phyloP scores from a whole-genome alignment of 2,329 filamentous ascomycete species.

The Fusarium foetens region DNA sequence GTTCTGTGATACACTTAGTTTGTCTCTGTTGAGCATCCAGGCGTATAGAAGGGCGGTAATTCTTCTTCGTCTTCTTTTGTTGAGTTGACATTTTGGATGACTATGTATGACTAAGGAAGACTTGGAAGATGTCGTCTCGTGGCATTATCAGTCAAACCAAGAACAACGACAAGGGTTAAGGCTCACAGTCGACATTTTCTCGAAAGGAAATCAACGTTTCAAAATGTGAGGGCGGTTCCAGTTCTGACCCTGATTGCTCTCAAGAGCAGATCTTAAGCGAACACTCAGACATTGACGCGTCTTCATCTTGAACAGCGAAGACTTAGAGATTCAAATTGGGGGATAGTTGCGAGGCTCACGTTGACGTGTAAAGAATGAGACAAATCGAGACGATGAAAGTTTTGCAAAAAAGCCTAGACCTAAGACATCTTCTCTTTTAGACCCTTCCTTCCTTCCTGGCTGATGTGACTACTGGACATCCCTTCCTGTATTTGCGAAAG shows the following conservation, averaged over 20 bases:
- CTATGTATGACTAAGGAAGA: not conserved
- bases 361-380: conserved; percentile 12
- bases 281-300: not conserved
- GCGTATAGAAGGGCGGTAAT: not conserved
- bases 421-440: conserved; percentile 1
- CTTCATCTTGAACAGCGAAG: not conserved
- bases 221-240: not conserved
- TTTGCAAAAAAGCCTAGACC: conserved; percentile 1
- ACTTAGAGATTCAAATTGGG: not conserved
- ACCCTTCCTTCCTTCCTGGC: not conserved
- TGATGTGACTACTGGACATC: not conserved
- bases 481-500: not conserved
- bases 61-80: not conserved
- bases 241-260: too few relatives aligned
- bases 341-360: conserved; percentile 24
- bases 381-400: conserved; percentile 2
- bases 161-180: not conserved
- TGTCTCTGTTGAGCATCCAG: not conserved
- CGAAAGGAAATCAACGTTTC: not conserved
- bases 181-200: not conserved
- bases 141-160: not conserved
- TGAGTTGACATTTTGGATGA: not conserved
- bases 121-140: not conserved
- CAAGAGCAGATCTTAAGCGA: not conserved
- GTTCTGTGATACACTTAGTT: not conserved